These are phyloP conservation scores for Rhamnella rubrinervis DNA, from an alignment of 331 rosid species.

Conservation along the genomic window DNA sequence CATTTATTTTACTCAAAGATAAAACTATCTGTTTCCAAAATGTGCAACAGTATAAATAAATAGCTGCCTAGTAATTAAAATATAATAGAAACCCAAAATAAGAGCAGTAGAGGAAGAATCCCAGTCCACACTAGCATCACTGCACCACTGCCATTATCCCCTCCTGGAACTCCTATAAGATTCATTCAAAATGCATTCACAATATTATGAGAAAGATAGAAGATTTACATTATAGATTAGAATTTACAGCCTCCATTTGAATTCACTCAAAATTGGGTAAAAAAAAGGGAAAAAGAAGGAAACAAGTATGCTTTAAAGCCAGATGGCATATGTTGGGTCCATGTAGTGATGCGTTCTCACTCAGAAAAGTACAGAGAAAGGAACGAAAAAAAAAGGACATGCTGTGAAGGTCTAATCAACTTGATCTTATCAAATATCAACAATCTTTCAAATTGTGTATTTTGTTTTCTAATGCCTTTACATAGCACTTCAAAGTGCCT, in stretches of 20 bases:
- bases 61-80: constrained; percentile 28
- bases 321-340: too few species aligned
- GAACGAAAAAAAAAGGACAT: too few species aligned
- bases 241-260: background rate
- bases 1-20: background rate
- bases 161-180: constrained; percentile 42
- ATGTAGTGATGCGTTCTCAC: too few species aligned
- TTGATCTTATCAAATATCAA: too few species aligned
- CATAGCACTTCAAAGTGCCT: too few species aligned
- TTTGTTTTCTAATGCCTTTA: too few species aligned
- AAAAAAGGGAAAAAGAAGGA: too few species aligned
- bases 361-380: too few species aligned
- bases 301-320: too few species aligned
- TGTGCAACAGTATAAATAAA: background rate
- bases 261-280: background rate
- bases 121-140: constrained; percentile 42
- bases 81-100: constrained; percentile 42
- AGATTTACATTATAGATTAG: too few species aligned
- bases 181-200: background rate
- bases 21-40: background rate
- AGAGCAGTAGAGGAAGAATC: constrained; percentile 32
- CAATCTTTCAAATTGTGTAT: too few species aligned
- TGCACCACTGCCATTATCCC: constrained; percentile 25
- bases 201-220: background rate
- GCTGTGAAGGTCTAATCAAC: too few species aligned